Evolutionary conservation across 2,329 filamentous ascomycete species (phyloP), one percentile per base, ranked within the genome.

Genomic region (Fusarium solani-melongenae): DNA sequence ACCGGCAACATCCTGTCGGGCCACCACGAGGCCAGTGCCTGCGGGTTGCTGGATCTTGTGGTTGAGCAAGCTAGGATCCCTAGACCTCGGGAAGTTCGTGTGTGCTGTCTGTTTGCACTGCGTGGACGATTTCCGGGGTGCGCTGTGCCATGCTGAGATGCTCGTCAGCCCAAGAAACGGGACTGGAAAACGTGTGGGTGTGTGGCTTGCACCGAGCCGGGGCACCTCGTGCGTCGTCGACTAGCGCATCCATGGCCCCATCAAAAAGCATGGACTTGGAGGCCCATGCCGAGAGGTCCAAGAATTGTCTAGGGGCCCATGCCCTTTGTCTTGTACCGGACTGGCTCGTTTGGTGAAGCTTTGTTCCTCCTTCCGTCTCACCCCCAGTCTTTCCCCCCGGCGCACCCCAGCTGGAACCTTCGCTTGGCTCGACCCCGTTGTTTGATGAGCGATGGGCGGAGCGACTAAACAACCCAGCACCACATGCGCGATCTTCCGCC

Each of bases 401-500:
- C 60, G 51, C 49, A 31, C 61, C 49, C 51, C 49, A 64, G 36
- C 20, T 34, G 51, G 49, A 51, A 29, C 36, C 51, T 58, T 64
- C 38, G 51, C 61, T 58, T 58, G 65, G 65, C 56, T 70, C 46
- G 34, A 57, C 58, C 70, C 53, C 51, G 56, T 44, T 55, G 63
- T 73, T 73, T 65, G 70, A 73, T 71, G 67, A 71, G 55, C 71
- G 61, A 66, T 55, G 55, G 71, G 67, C 61, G 61, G 70, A 72
- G 69, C 62, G 51, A 67, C 66, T 67, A 76, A 74, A 73, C 61
- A 76, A 65, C 75, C 73, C 69, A 70, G 70, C 60, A 76, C 70
- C 75, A 71, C 76, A 80, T 79, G 79, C 77, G 79, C 78, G 79
- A 80, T 80, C 79, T 80, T 81, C 79, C 78, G 77, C 72, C 78